Percentiles rank a stretch among this genome's conserved stretches.
These are phyloP conservation scores for Colletotrichum lupini DNA, from an alignment of 2,329 filamentous ascomycete species.

Conservation along the genomic window DNA sequence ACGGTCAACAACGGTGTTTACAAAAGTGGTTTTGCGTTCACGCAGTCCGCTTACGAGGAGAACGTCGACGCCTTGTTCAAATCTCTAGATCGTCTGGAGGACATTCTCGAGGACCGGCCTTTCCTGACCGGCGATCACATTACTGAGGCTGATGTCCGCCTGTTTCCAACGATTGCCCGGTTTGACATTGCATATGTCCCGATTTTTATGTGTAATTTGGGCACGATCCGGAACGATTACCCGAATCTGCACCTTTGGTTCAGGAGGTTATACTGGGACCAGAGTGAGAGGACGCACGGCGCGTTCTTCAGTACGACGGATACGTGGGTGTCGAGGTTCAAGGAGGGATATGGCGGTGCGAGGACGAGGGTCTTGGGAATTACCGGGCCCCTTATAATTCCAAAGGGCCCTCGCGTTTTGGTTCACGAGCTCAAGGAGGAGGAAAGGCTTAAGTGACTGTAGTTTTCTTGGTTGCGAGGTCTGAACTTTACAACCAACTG, in stretches of 20 bases:
- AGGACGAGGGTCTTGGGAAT: constrained; percentile 41
- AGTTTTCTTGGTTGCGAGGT: too few species aligned
- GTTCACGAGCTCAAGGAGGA: background rate
- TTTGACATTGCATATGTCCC: constrained; percentile 78
- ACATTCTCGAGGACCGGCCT: constrained; percentile 61
- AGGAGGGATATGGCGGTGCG: constrained; percentile 41
- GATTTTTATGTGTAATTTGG: constrained; percentile 73
- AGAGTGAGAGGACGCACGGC: constrained; percentile 46
- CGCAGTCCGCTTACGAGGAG: constrained; percentile 74
- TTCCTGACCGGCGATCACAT: constrained; percentile 73
- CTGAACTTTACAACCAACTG: too few species aligned
- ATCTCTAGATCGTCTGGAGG: constrained; percentile 73
- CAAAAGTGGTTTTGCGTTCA: constrained; percentile 72
- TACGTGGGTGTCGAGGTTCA: constrained; percentile 57
- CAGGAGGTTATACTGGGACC: constrained; percentile 77
- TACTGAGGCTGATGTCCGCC: constrained; percentile 76
- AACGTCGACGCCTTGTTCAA: constrained; percentile 70
- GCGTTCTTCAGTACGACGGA: constrained; percentile 77
- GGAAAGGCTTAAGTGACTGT: background rate
- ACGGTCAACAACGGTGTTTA: constrained; percentile 62
- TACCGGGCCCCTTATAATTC: constrained; percentile 43
- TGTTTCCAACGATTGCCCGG: constrained; percentile 74
- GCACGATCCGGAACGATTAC: constrained; percentile 72
- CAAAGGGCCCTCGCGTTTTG: constrained; percentile 34
- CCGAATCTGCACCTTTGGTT: constrained; percentile 77